These are phyloP conservation scores for Calonectria hongkongensis DNA, from an alignment of 2,329 filamentous ascomycete species.

Conservation along the genomic window DNA sequence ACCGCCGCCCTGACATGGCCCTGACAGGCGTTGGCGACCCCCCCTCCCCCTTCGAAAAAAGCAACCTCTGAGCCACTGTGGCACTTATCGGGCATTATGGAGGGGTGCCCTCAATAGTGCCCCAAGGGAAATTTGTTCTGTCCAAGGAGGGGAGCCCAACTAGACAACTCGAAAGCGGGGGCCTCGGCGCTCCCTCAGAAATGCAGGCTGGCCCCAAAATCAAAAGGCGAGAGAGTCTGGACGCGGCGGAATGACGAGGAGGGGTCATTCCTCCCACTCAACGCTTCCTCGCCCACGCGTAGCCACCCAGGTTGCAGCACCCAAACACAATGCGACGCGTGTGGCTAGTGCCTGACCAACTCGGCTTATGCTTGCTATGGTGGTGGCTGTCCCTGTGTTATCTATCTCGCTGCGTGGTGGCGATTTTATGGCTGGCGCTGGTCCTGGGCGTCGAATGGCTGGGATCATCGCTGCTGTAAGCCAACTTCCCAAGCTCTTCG, in stretches of 20 bases:
- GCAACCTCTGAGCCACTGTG: slow-evolving; percentile 11
- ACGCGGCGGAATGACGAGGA: slow-evolving; percentile 27
- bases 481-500: slow-evolving; percentile 21
- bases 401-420: slow-evolving; percentile 15
- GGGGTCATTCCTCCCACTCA: slow-evolving; percentile 34
- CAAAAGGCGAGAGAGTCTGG: background rate
- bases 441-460: background rate
- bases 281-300: background rate
- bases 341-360: slow-evolving; percentile 8
- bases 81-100: slow-evolving; percentile 2
- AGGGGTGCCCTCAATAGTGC: background rate
- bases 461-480: slow-evolving; percentile 15
- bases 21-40: slow-evolving; percentile 21
- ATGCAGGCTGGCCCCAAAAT: slow-evolving; percentile 15
- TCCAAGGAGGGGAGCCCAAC: slow-evolving; percentile 14
- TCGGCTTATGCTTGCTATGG: slow-evolving; percentile 17
- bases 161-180: slow-evolving; percentile 8
- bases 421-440: slow-evolving; percentile 14
- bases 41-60: background rate
- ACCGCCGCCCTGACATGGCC: slow-evolving; percentile 22
- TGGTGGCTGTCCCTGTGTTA: slow-evolving; percentile 19
- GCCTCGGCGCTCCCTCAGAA: slow-evolving; percentile 16
- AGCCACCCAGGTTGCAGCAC: slow-evolving; percentile 12
- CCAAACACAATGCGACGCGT: slow-evolving; percentile 26
- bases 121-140: background rate